phyloP scores from a whole-genome alignment of 2,329 filamentous ascomycete species.

The Phoma sp. region DNA sequence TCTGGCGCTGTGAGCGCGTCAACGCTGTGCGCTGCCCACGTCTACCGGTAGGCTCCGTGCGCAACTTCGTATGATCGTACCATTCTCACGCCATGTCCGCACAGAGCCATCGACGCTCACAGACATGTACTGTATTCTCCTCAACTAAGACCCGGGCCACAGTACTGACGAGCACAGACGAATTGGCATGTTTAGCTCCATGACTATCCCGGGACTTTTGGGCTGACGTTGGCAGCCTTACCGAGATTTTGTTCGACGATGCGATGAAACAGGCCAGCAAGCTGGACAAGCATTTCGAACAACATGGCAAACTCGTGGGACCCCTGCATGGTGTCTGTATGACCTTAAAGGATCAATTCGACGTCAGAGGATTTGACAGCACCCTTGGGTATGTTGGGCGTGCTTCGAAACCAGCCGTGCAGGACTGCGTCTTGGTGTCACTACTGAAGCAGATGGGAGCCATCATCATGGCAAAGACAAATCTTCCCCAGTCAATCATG shows the following conservation, averaged over 20 bases:
- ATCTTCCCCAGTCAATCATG: slow-evolving; percentile 64
- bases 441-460: slow-evolving; percentile 62
- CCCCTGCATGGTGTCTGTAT: slow-evolving; percentile 57
- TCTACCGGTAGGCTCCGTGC: slow-evolving; percentile 35
- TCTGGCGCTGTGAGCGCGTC: slow-evolving; percentile 38
- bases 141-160: background rate
- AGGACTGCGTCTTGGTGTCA: slow-evolving; percentile 61
- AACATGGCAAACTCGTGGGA: slow-evolving; percentile 49
- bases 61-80: slow-evolving; percentile 22
- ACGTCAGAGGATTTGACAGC: slow-evolving; percentile 56
- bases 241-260: slow-evolving; percentile 56
- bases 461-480: slow-evolving; percentile 59
- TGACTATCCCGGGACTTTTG: slow-evolving; percentile 59
- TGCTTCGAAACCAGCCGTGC: slow-evolving; percentile 58
- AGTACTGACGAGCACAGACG: slow-evolving; percentile 49
- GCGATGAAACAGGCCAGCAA: slow-evolving; percentile 50
- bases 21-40: slow-evolving; percentile 38
- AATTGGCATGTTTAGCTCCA: slow-evolving; percentile 51
- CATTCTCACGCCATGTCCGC: slow-evolving; percentile 45
- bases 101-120: slow-evolving; percentile 42
- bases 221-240: slow-evolving; percentile 47
- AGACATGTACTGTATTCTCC: slow-evolving; percentile 30
- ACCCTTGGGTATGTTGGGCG: slow-evolving; percentile 69
- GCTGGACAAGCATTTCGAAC: slow-evolving; percentile 50
- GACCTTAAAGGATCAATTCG: slow-evolving; percentile 58